These are phyloP conservation scores for Paragyromitra xinjiangensis DNA, from an alignment of 495 filamentous ascomycete genomes.

Conservation along the genomic window DNA sequence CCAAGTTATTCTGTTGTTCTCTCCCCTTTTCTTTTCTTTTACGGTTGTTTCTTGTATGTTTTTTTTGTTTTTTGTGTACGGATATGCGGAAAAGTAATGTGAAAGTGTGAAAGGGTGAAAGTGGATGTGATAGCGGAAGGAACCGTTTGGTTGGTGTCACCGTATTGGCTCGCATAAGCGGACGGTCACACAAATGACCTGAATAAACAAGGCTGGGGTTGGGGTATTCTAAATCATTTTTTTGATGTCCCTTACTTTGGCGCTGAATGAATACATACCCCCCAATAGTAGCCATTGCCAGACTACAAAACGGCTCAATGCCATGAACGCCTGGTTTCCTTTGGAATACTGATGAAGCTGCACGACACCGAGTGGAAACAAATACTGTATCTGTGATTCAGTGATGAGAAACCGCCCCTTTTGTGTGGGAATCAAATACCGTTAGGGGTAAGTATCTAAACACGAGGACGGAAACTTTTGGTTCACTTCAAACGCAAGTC, in stretches of 20 bases:
- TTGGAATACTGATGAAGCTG: background rate
- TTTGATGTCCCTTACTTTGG: background rate
- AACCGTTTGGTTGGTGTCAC: background rate
- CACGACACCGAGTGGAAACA: background rate
- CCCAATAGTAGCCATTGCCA: background rate
- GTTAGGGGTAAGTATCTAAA: no score
- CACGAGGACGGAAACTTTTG: no score
- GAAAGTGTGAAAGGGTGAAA: constrained; percentile 15
- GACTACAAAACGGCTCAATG: background rate
- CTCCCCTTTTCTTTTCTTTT: background rate
- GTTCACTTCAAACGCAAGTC: no score
- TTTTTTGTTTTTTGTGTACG: constrained; percentile 16
- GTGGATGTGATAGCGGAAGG: constrained; percentile 10
- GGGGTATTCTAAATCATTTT: background rate
- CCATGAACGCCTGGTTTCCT: background rate
- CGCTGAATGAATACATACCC: constrained; percentile 1
- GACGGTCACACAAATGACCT: background rate
- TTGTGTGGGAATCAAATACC: no score
- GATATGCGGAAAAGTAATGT: constrained; percentile 24
- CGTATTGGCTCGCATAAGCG: background rate
- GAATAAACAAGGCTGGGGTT: background rate
- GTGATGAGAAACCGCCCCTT: background rate
- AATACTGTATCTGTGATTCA: background rate
- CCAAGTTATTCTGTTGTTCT: constrained; percentile 7
- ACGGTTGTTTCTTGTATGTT: constrained; percentile 14